phyloP scores from a whole-genome alignment of 306 rosid genomes.

The Notholithocarpus densiflorus region DNA sequence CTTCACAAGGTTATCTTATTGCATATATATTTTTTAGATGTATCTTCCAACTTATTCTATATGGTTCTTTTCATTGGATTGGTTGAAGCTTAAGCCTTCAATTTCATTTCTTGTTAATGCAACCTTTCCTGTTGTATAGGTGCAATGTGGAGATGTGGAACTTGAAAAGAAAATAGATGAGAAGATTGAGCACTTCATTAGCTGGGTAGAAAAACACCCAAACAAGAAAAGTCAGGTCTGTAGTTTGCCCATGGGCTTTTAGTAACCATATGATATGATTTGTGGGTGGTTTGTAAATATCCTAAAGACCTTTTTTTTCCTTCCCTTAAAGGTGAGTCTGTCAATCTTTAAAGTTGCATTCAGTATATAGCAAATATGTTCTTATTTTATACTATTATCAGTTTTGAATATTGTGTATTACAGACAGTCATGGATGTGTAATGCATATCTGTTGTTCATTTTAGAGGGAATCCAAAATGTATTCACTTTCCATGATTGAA shows the following conservation, averaged over 20 bases:
- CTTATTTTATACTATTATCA: background rate
- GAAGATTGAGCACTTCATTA: constrained; percentile 83
- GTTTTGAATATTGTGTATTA: background rate
- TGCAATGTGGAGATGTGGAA: constrained; percentile 91
- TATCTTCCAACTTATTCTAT: background rate
- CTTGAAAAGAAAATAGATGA: constrained; percentile 93
- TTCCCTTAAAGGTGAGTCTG: background rate
- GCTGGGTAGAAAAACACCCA: constrained; percentile 98
- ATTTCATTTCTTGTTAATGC: background rate
- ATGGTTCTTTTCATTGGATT: background rate
- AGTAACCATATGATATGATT: background rate
- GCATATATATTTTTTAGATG: background rate
- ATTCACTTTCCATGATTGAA: background rate
- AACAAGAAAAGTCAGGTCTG: constrained; percentile 96
- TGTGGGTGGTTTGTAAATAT: background rate
- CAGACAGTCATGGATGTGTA: background rate
- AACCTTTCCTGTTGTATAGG: constrained; percentile 42
- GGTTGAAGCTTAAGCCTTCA: background rate
- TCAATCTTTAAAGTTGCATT: constrained; percentile 1
- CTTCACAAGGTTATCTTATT: background rate
- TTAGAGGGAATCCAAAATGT: background rate
- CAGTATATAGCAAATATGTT: background rate
- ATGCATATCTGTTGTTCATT: background rate
- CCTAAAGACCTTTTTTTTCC: background rate
- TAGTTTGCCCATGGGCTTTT: constrained; percentile 1